A percentile compares a stretch with the other conserved stretches of the same genome.
These are phyloP conservation scores for Logfia minima DNA, from an alignment of 129 eudicot species.

Conservation along the genomic window DNA sequence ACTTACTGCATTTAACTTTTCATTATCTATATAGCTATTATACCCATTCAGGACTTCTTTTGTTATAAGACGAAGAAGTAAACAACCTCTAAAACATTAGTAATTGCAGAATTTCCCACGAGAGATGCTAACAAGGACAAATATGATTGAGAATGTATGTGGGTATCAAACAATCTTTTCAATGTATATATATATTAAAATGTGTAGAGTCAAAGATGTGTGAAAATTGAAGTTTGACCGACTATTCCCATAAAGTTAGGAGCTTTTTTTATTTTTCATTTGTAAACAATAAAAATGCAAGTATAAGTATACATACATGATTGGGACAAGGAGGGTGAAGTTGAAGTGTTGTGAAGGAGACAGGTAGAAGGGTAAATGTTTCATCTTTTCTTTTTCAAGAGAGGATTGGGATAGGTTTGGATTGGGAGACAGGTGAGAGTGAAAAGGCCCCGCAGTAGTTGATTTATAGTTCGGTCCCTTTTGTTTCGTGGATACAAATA, in stretches of 20 bases:
- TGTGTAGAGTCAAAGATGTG: constrained; percentile 18
- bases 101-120: background rate
- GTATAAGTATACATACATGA: constrained; percentile 9
- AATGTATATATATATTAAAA: too few relatives aligned
- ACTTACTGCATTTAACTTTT: too few relatives aligned
- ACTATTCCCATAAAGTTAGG: constrained; percentile 20
- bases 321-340: constrained; percentile 26
- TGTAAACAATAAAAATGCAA: background rate
- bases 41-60: too few relatives aligned
- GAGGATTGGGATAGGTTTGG: constrained; percentile 17
- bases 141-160: background rate
- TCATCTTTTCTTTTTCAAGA: background rate
- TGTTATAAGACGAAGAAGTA: too few relatives aligned
- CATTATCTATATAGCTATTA: too few relatives aligned
- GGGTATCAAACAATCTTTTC: too few relatives aligned
- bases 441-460: too few relatives aligned
- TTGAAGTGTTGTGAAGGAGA: constrained; percentile 27
- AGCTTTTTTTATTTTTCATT: background rate
- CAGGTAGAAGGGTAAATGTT: constrained; percentile 23
- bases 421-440: too few relatives aligned
- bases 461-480: too few relatives aligned
- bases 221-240: constrained; percentile 30
- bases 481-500: too few relatives aligned
- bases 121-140: background rate
- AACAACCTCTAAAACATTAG: too few relatives aligned